A percentile compares a stretch with the other conserved stretches of the same genome.
phyloP scores from a whole-genome alignment of 2,329 filamentous ascomycete species.

The Colletotrichum sp. region DNA sequence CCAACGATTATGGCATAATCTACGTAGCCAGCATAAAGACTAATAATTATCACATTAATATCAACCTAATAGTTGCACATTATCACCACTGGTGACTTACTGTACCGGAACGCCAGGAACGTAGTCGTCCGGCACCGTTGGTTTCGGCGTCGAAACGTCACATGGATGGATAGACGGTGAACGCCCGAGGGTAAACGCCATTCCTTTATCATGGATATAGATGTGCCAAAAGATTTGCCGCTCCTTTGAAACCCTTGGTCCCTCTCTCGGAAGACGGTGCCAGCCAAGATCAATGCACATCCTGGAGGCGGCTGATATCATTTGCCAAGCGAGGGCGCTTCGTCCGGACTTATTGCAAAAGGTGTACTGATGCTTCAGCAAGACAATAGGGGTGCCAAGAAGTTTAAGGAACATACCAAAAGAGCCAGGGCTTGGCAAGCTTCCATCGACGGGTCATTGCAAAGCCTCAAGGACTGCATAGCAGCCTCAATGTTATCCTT shows the following conservation, averaged over 20 bases:
- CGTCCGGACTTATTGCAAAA: constrained; percentile 31
- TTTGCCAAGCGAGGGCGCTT: constrained; percentile 30
- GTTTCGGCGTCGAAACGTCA: constrained; percentile 26
- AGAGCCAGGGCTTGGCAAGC: constrained; percentile 29
- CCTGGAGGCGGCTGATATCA: constrained; percentile 28
- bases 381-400: too few species aligned
- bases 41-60: neutral
- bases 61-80: too few species aligned
- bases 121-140: neutral
- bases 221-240: constrained; percentile 31
- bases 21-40: neutral
- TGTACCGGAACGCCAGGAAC: neutral
- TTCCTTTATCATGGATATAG: constrained; percentile 30
- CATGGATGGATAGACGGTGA: constrained; percentile 31
- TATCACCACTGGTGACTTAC: neutral
- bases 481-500: constrained; percentile 27
- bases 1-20: neutral
- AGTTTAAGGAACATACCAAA: constrained; percentile 23
- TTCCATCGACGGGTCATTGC: constrained; percentile 29
- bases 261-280: constrained; percentile 25
- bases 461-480: constrained; percentile 29
- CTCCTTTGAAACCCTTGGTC: neutral
- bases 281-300: constrained; percentile 30
- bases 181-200: constrained; percentile 31
- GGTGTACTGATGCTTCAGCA: neutral